Base-by-base conservation (phyloP, 192 early-diverging fungal genomes). In the Coemansia sp. region DNA sequence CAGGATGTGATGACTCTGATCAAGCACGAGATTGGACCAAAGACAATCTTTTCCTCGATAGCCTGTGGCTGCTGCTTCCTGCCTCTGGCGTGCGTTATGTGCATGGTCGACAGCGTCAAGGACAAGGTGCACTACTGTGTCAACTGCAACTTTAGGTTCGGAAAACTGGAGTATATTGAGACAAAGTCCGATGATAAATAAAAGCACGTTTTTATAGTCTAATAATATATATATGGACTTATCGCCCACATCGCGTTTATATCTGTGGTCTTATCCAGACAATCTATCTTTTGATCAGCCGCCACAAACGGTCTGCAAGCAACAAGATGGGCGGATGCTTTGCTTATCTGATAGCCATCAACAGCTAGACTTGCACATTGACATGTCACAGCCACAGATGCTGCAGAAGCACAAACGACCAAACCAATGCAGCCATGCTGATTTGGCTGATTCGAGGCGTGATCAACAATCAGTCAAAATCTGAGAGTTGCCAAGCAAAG, bases 41-140 rank as follows among this genome's bases (percentile, higher is more conserved):
- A 57, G 55, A 57, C 55, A 18, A 57, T 57, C 9, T 8, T 8
- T 11, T 28, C 55, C 9, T 57, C 55, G 22, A 34, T 57, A 17
- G 55, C 55, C 14, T 32, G 55, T 12, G 55, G 55, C 9, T 34
- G 33, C 32, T 57, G 55, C 55, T 57, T 57, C 33, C 33, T 57
- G 55, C 55, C 55, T 8, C 55, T 57, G 3, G 55, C 55, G 5
- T 57, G 55, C 55, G 32, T 57, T 34, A 34, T 57, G 55, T 57
- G 55, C 55, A 12, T 35, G 22, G 33, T 57, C 8, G 55, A 57
- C 33, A 57, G 55, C 55, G 32, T 57, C 12, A 57, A 57, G 55
- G 55, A 57, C 55, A 57, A 57, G 32, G 55, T 57, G 33, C 55
- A 57, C 33, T 57, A 57, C 33, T 57, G 55, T 8, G 8, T 34